Conservation (phyloP, 2,329 filamentous ascomycete species). For the Balansia obtecta region DNA sequence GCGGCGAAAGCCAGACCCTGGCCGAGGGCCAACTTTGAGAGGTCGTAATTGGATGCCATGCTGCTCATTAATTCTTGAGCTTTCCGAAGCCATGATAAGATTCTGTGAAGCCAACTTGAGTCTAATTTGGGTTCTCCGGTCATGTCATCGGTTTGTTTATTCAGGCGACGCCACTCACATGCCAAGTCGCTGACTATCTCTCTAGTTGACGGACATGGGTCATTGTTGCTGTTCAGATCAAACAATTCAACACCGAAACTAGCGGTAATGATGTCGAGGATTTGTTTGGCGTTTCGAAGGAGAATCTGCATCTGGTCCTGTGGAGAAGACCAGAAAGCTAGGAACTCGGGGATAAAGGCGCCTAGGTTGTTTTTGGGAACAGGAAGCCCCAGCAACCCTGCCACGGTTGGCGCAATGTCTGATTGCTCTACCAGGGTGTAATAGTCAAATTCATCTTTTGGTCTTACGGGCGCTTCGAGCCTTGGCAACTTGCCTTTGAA, state of each 20-base stretch:
- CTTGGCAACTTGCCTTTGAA: conserved; percentile 42
- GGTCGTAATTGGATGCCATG: conserved; percentile 85
- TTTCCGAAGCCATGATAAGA: conserved; percentile 49
- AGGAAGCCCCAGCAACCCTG: conserved; percentile 75
- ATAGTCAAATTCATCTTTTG: conserved; percentile 64
- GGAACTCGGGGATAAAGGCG: conserved; percentile 67
- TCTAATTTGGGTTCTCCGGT: conserved; percentile 17
- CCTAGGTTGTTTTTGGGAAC: conserved; percentile 84
- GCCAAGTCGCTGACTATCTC: conserved; percentile 44
- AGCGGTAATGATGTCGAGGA: conserved; percentile 62
- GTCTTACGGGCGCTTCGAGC: conserved; percentile 39
- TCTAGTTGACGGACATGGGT: conserved; percentile 24
- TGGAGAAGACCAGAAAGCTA: conserved; percentile 54
- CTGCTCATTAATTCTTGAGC: conserved; percentile 75
- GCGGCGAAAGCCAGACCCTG: conserved; percentile 24
- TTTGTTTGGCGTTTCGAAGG: conserved; percentile 67
- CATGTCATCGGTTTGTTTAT: conserved; percentile 13
- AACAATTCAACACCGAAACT: conserved; percentile 47
- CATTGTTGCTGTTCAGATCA: conserved; percentile 16
- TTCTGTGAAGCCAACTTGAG: conserved; percentile 28
- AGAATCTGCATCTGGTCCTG: conserved; percentile 55
- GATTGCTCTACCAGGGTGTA: conserved; percentile 85
- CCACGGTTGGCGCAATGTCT: conserved; percentile 82
- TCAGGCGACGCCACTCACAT: conserved; percentile 50
- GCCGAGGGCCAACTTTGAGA: conserved; percentile 45